Base-by-base conservation (phyloP, 2,329 filamentous ascomycete genomes). In the Penicillium janthinellum region DNA sequence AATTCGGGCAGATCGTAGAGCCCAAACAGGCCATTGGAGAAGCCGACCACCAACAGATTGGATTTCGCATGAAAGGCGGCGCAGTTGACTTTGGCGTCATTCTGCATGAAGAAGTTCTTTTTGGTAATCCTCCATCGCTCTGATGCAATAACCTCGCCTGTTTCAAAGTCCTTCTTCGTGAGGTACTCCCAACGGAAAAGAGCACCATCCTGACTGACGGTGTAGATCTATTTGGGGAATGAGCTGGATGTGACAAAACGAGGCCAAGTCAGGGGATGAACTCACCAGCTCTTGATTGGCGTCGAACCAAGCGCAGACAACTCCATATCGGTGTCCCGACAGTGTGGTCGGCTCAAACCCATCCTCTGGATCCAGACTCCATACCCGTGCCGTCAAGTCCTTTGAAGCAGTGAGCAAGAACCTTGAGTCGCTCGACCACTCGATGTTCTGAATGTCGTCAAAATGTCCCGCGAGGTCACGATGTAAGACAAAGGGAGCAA, bases 1-100 rank as follows among this genome's bases (percentile, higher is more conserved):
- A 98, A 98, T 65, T 94, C 91, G 11, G 96, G 96, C 80, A 99
- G 86, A 74, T 99, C 95, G 77, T 99, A 96, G 6, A 99, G 83
- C 22, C 91, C 91, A 75, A 99, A 99, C 7, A 96, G 82, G 37
- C 95, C 95, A 70, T 96, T 96, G 2, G 93, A 96, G 75, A 99
- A 98, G 7, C 95, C 95, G 15, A 92, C 92, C 1, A 99, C 93
- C n/a, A 99, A 80, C n/a, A 99, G 82, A 73, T 94, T 95, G 0
- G 92, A 91, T 39, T 88, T 83, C 0, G 93, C 81, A 68, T 99
- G 95, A 75, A 92, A 99, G 31, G 89, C 86, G n/a, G 93, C 91
- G 70, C 94, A 98, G 66, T 90, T 91, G 41, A 98, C 86, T 67
- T 91, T 90, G 1, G 94, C 90, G 62, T 89, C 90, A 67, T 90